Conservation (phyloP, 805 yeast genomes). For the Torulaspora indica region DNA sequence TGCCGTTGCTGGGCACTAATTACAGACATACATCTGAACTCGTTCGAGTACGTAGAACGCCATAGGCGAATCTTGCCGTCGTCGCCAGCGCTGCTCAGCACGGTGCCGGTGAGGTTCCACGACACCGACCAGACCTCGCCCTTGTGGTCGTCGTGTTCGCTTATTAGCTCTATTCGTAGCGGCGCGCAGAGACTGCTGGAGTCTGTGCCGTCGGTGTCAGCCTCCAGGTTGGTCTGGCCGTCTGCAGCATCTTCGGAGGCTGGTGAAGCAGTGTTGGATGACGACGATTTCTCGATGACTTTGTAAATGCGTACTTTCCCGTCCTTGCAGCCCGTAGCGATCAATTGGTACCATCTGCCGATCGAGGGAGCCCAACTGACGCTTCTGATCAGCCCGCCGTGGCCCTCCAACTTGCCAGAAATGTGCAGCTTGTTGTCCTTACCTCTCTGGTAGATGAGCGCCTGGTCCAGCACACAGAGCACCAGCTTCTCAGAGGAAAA, state of each 20-base stretch:
- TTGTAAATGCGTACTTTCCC: constrained; percentile 86
- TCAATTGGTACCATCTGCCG: constrained; percentile 80
- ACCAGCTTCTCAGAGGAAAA: constrained; percentile 75
- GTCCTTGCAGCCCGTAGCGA: constrained; percentile 96
- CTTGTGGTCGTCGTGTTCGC: constrained; percentile 69
- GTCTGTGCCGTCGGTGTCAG: constrained; percentile 4
- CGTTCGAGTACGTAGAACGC: constrained; percentile 81
- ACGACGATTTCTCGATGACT: constrained; percentile 43
- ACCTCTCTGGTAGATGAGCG: constrained; percentile 63
- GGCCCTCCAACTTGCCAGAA: constrained; percentile 72
- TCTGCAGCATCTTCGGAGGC: constrained; percentile 8
- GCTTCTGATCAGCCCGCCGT: constrained; percentile 78
- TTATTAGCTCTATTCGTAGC: constrained; percentile 53
- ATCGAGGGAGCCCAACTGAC: constrained; percentile 96
- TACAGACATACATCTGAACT: constrained; percentile 89
- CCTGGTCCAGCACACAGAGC: constrained; percentile 83
- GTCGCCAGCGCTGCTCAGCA: constrained; percentile 89
- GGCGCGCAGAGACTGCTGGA: constrained; percentile 6
- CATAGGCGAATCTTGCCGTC: constrained; percentile 89
- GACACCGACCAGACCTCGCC: constrained; percentile 94
- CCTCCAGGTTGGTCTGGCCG: constrained; percentile 3
- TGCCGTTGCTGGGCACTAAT: constrained; percentile 50
- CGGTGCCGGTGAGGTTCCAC: constrained; percentile 93
- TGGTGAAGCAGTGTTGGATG: constrained; percentile 6
- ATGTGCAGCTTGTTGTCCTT: constrained; percentile 48